A percentile compares a stretch with the other conserved stretches of the same genome.
These are phyloP conservation scores for Trichoderma reesei DNA, from an alignment of 495 filamentous ascomycete species.

Conservation along the genomic window DNA sequence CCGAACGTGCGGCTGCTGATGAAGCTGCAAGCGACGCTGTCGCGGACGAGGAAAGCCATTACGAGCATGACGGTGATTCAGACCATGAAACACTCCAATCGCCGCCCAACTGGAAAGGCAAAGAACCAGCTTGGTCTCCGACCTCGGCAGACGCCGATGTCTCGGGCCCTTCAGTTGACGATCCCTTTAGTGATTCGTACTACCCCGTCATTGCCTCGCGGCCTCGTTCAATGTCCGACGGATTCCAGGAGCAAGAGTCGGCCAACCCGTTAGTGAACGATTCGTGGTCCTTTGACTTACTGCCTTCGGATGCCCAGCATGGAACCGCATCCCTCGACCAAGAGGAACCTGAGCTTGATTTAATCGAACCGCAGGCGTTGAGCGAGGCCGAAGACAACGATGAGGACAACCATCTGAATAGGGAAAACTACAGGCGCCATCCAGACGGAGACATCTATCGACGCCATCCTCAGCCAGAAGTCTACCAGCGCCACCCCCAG, in stretches of 20 bases:
- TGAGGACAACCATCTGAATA: neutral
- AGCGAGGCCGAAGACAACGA: neutral
- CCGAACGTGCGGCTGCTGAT: neutral
- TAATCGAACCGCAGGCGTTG: neutral
- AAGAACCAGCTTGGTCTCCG: neutral
- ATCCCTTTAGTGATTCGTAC: neutral
- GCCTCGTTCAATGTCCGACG: constrained; percentile 37
- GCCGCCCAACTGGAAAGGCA: neutral
- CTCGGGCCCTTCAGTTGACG: constrained; percentile 1
- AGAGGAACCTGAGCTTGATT: neutral
- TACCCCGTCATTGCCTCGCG: constrained; percentile 8
- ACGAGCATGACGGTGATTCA: neutral
- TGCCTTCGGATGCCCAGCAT: constrained; percentile 15
- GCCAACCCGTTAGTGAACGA: constrained; percentile 38
- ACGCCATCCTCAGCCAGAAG: neutral
- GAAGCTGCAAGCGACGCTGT: neutral
- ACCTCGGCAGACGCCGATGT: neutral
- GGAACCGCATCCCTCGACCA: neutral
- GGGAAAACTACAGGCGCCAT: neutral
- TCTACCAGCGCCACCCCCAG: neutral
- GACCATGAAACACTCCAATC: neutral
- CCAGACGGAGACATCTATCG: neutral
- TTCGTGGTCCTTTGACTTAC: constrained; percentile 36
- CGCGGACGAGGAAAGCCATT: neutral
- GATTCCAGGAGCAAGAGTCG: constrained; percentile 24